These are phyloP conservation scores for Arthrinium puccinioides DNA, from an alignment of 2,329 filamentous ascomycete genomes.

Conservation along the genomic window DNA sequence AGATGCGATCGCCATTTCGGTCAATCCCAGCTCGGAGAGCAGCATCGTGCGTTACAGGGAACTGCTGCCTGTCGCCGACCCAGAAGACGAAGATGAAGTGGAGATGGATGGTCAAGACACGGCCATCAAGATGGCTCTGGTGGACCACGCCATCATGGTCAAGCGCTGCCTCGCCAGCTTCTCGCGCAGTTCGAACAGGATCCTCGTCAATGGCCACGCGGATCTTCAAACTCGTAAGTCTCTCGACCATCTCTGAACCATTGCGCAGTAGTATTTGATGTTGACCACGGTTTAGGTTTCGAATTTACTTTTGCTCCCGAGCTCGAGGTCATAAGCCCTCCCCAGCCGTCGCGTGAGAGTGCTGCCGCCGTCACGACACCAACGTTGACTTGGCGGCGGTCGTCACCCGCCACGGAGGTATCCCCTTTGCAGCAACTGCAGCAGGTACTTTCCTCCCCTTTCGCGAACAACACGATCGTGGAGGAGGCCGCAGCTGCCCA, in stretches of 20 bases:
- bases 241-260: too few relatives aligned
- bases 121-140: constrained; percentile 74
- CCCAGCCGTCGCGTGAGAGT: constrained; percentile 34
- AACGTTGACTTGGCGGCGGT: constrained; percentile 31
- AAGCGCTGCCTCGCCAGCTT: constrained; percentile 72
- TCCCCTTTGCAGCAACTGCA: constrained; percentile 12
- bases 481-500: constrained; percentile 45
- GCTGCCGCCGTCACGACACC: constrained; percentile 29
- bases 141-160: constrained; percentile 84
- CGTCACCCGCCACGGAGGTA: constrained; percentile 22
- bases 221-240: constrained; percentile 60
- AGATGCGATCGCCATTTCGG: constrained; percentile 69
- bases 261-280: not conserved
- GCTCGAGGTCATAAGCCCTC: constrained; percentile 53
- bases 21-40: constrained; percentile 66
- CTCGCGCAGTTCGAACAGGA: constrained; percentile 53
- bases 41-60: constrained; percentile 73
- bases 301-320: constrained; percentile 58
- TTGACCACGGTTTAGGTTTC: constrained; percentile 38
- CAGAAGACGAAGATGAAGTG: constrained; percentile 37
- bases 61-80: constrained; percentile 52
- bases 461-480: constrained; percentile 23
- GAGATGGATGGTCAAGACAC: constrained; percentile 58
- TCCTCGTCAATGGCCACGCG: constrained; percentile 46
- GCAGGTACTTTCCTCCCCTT: constrained; percentile 11